Base-by-base conservation (phyloP, 352 stramenopile species). In the Pilasporangium apinafurcum region DNA sequence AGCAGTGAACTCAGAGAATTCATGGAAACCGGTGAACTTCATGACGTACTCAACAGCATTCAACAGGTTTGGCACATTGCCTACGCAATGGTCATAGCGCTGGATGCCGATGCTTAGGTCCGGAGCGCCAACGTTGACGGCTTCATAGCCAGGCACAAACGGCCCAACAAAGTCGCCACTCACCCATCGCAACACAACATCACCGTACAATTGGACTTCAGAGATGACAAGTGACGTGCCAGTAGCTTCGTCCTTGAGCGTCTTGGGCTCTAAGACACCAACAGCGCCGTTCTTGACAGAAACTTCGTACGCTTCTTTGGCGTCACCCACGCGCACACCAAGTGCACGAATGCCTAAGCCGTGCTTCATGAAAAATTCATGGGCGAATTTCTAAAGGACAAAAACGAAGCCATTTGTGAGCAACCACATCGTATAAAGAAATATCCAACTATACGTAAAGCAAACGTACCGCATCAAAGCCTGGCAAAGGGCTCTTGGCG, bases 1-100 rank as follows among this genome's bases (percentile, higher is more conserved):
- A 13, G 90, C 65, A 27, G 84, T 95, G 53, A 98, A 98, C 77
- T 98, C 92, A 24, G 89, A 81, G 61, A 98, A 98, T 51, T 96
- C 68, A 62, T 96, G 88, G 65, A 95, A 96, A 13, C 79, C 88
- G 8, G 76, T 75, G 39, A 86, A 87, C 38, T 44, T 41, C 50
- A 75, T 88, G 36, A 95, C 62, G 69, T 95, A 86, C 52, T 90
- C 60, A 26, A 92, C 70, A 0, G 81, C 72, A 32, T 96, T 85
- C 18, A 89, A 60, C 45, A 96, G 55, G n/a, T 91, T 89, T 13
- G 81, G 87, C 27, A 96, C 85, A 70, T 96, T 96, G 24, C 83
- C 83, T 17, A 96, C 87, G 41, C 75, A 83, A 62, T 96, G 87
- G 51, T 96, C 87, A 20, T 95, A 60, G 31, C 87, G 79, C 32